Conservation (phyloP, 1,284 basidiomycete genomes). For the Agroathelia rolfsii region DNA sequence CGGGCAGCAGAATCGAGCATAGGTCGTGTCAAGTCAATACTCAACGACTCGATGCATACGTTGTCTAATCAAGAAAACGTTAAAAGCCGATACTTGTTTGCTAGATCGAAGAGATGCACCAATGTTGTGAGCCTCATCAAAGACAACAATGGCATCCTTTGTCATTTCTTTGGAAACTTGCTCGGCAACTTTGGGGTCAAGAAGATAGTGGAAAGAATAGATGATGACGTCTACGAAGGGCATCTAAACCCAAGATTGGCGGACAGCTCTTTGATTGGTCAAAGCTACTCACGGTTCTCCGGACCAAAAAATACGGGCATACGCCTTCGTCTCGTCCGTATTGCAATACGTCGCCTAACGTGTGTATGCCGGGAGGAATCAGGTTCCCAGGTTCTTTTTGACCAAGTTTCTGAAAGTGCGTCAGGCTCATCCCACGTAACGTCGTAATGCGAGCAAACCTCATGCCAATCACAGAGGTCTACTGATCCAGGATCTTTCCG, state of each 20-base stretch:
- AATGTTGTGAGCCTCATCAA: slow-evolving; percentile 99
- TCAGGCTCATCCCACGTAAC: no score
- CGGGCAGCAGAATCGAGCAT: slow-evolving; percentile 95
- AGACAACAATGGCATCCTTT: slow-evolving; percentile 97
- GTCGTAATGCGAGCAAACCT: slow-evolving; percentile 49
- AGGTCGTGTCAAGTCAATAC: slow-evolving; percentile 95
- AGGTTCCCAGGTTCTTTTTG: slow-evolving; percentile 79
- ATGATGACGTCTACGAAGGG: slow-evolving; percentile 94
- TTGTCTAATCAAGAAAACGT: slow-evolving; percentile 54
- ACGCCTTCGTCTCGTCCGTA: slow-evolving; percentile 80
- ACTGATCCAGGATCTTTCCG: slow-evolving; percentile 86
- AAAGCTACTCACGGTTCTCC: slow-evolving; percentile 72
- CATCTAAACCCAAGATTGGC: slow-evolving; percentile 51
- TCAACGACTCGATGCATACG: slow-evolving; percentile 97
- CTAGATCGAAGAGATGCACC: slow-evolving; percentile 37
- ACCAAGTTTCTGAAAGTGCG: slow-evolving; percentile 54
- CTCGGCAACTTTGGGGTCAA: slow-evolving; percentile 98
- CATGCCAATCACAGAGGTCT: slow-evolving; percentile 91
- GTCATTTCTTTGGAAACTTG: slow-evolving; percentile 97
- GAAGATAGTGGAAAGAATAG: slow-evolving; percentile 98
- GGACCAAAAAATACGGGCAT: slow-evolving; percentile 95
- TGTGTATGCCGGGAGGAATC: slow-evolving; percentile 87
- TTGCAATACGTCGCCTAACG: slow-evolving; percentile 87
- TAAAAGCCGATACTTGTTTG: slow-evolving; percentile 3
- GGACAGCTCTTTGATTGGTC: slow-evolving; percentile 8